phyloP scores from a whole-genome alignment of 371 early-diverging fungal species.

The Sporodiniella umbellata region DNA sequence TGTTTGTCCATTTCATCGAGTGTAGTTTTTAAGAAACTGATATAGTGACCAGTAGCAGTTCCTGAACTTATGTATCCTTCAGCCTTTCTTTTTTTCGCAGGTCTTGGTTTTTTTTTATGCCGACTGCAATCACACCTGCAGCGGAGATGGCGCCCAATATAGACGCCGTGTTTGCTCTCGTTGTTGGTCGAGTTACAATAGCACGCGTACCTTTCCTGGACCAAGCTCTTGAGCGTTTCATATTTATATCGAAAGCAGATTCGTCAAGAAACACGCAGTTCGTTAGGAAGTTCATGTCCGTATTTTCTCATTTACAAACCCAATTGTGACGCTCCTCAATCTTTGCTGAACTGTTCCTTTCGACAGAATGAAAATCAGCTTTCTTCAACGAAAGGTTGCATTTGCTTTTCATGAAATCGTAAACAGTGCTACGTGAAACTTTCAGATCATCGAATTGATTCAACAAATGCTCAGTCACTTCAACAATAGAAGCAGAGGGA shows the following conservation, averaged over 20 bases:
- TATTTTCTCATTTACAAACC: constrained; percentile 14
- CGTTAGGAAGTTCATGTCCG: constrained; percentile 11
- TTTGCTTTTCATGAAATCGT: constrained; percentile 11
- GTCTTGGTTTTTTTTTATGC: constrained; percentile 18
- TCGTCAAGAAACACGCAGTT: constrained; percentile 16
- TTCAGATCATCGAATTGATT: constrained; percentile 7
- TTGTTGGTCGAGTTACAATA: constrained; percentile 6
- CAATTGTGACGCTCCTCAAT: neutral
- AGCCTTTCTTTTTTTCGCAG: constrained; percentile 22
- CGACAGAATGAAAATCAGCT: constrained; percentile 12
- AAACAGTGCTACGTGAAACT: constrained; percentile 9
- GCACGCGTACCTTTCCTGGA: constrained; percentile 12
- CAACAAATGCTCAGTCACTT: constrained; percentile 12
- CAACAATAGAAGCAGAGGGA: constrained; percentile 8
- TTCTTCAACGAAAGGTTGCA: constrained; percentile 11
- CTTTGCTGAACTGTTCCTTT: constrained; percentile 1
- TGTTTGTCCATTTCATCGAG: constrained; percentile 24
- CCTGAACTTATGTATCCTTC: constrained; percentile 22
- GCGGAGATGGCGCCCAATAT: constrained; percentile 25
- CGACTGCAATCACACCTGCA: constrained; percentile 20
- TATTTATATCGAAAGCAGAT: constrained; percentile 20
- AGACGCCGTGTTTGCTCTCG: constrained; percentile 15
- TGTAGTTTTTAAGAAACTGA: constrained; percentile 15
- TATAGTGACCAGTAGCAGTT: constrained; percentile 14
- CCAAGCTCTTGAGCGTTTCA: constrained; percentile 18